Base-by-base conservation (phyloP, 2,329 filamentous ascomycete genomes). In the Plectosphaerella plurivora region DNA sequence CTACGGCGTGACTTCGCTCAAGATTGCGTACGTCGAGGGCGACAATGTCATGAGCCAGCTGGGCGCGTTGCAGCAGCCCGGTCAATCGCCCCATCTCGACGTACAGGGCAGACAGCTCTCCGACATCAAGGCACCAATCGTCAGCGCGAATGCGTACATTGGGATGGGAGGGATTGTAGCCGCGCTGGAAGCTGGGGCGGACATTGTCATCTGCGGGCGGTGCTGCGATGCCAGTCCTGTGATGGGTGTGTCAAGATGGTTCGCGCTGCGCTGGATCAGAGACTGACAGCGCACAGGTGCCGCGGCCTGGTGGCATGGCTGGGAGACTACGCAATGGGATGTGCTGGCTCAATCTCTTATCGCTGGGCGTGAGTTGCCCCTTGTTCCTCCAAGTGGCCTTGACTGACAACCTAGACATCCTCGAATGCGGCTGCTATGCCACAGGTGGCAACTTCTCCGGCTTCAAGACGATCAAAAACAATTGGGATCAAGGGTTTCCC, bases 381-480 rank as follows among this genome's bases (percentile, higher is more conserved):
- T 10, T 8, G 8, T 12, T 33, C 28, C 28, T 33, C 28, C 8
- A 12, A 9, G 7, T 4, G 28, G 22, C 22, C 28, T 12, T 10
- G 11, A 33, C 28, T 33, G 28, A 33, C 28, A 3, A 12, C 11
- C 11, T 12, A 33, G 28, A 33, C 28, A 60, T 81, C 6, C 79
- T 81, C 41, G 79, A 82, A 58, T 82, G 78, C 57, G 73, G 71
- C 0, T 68, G 74, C 1, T 83, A 83, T 51, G 76, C 76, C 3
- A 78, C 76, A 0, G 80, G 79, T 0, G 74, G 67, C 0, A 82
- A 83, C 55, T 83, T 81, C 54, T 70, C 77, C 0, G 80, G 78
- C 1, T 80, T 76, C 54, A 52, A 74, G 1, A 69, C 75, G 20
- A 54, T 61, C 47, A 58, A 53, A 51, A 62, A 62, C 12, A 61